These are phyloP conservation scores for Aspergillus amoenus DNA, from an alignment of 2,329 filamentous ascomycete genomes.

Conservation along the genomic window DNA sequence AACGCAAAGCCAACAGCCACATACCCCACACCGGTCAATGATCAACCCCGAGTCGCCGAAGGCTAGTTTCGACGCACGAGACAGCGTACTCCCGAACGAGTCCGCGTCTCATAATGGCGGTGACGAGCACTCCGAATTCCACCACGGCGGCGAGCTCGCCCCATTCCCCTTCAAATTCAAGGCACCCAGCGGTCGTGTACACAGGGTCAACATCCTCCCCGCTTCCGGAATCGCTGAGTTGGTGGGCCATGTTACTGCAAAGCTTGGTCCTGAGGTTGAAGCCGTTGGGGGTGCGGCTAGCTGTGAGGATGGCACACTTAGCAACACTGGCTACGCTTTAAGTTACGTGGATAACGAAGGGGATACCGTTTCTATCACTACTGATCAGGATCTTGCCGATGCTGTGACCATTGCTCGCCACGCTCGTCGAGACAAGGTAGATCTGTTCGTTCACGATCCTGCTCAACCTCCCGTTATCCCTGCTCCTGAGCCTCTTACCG, in stretches of 20 bases:
- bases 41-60: conserved; percentile 77
- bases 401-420: conserved; percentile 81
- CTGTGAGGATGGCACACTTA: conserved; percentile 76
- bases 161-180: conserved; percentile 99
- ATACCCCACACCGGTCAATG: conserved; percentile 68
- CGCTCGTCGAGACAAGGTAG: conserved; percentile 82
- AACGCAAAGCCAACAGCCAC: conserved; percentile 60
- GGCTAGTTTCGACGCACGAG: conserved; percentile 63
- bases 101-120: conserved; percentile 93
- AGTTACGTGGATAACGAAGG: conserved; percentile 97
- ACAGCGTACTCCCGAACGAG: conserved; percentile 88
- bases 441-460: conserved; percentile 93
- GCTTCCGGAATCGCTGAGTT: conserved; percentile 78
- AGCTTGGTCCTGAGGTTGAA: conserved; percentile 81
- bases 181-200: conserved; percentile 89
- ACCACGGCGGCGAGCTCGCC: conserved; percentile 58
- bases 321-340: conserved; percentile 77
- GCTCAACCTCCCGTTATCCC: conserved; percentile 80
- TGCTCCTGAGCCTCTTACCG: conserved; percentile 59
- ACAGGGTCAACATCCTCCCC: conserved; percentile 81
- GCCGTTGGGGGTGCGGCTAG: conserved; percentile 76
- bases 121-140: conserved; percentile 69
- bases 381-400: conserved; percentile 87
- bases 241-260: conserved; percentile 72
- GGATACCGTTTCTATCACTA: conserved; percentile 94